Base-by-base conservation (phyloP, 441 rosid genomes). In the Melastoma candidum region DNA sequence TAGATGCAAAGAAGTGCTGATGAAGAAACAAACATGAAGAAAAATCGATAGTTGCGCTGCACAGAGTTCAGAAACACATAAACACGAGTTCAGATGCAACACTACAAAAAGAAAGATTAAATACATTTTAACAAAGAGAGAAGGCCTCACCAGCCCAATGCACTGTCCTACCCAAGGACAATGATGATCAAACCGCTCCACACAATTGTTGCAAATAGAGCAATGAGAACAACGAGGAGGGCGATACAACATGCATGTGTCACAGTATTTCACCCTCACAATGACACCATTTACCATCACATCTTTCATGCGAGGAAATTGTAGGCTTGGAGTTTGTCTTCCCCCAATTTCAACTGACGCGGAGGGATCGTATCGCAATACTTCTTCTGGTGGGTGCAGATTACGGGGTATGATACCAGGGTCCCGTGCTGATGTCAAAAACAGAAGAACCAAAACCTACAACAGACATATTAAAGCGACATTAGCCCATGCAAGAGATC, bases 11-110 rank as follows among this genome's bases (percentile, higher is more conserved):
- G 97, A 72, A 88, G 75, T 49, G 97, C 74, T 51, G 93, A 68
- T 27, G 92, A 88, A 26, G 97, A 82, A 68, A 88, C 90, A 58
- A 88, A 93, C 95, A 93, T 78, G 69, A 93, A 93, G 84, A 93
- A 93, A 79, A 59, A 88, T 45, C 97, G 92, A 72, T 92, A 92
- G 79, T 92, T 92, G 60, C 95, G 94, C 98, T 92, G 94, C 75
- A 72, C 66, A 58, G 4, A 57, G 9, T 17, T 17, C 22, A 17
- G 22, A 17, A 17, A 17, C 22, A 17, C 22, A 17, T 54, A 27
- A 65, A 12, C 8, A 58, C 10, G 22, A 36, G 36, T 25, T 53
- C 27, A 51, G 45, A 26, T 12, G 43, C 8, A 54, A 27, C 13
- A 25, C 2, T 26, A 8, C 12, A 10, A 52, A 26, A 60, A 26